phyloP scores from a whole-genome alignment of 1,139 yeast genomes.

The Chernovozyma sophiae-reginae region DNA sequence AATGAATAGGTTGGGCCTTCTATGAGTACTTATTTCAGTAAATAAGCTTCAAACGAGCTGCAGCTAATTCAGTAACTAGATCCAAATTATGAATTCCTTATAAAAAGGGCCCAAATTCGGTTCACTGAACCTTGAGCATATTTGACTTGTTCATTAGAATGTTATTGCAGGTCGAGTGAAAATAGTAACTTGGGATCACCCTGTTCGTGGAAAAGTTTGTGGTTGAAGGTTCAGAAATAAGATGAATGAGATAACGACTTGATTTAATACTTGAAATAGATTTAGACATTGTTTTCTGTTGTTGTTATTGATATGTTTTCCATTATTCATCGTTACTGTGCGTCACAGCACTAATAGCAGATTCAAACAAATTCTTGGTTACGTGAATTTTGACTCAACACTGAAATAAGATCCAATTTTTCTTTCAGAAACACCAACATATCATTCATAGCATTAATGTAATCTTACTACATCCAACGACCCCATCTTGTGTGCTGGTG shows the following conservation, averaged over 20 bases:
- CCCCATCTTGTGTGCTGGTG: too few relatives aligned
- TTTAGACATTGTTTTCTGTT: slow-evolving; percentile 8
- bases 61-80: slow-evolving; percentile 44
- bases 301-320: too few relatives aligned
- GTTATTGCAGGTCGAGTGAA: slow-evolving; percentile 43
- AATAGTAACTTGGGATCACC: slow-evolving; percentile 48
- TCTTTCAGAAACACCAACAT: too few relatives aligned
- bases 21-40: slow-evolving; percentile 31
- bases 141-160: slow-evolving; percentile 35
- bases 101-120: slow-evolving; percentile 20
- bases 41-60: too few relatives aligned
- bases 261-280: slow-evolving; percentile 50
- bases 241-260: slow-evolving; percentile 49
- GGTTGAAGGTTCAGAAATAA: slow-evolving; percentile 43
- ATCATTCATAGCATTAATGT: too few relatives aligned
- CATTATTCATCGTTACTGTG: too few relatives aligned
- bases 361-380: too few relatives aligned
- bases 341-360: too few relatives aligned
- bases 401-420: too few relatives aligned
- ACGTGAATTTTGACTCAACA: too few relatives aligned
- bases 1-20: slow-evolving; percentile 50
- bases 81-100: slow-evolving; percentile 42
- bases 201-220: slow-evolving; percentile 37
- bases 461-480: too few relatives aligned
- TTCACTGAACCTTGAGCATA: slow-evolving; percentile 28